phyloP scores from a whole-genome alignment of 345 rosid genomes.

The Rhodamnia argentea region DNA sequence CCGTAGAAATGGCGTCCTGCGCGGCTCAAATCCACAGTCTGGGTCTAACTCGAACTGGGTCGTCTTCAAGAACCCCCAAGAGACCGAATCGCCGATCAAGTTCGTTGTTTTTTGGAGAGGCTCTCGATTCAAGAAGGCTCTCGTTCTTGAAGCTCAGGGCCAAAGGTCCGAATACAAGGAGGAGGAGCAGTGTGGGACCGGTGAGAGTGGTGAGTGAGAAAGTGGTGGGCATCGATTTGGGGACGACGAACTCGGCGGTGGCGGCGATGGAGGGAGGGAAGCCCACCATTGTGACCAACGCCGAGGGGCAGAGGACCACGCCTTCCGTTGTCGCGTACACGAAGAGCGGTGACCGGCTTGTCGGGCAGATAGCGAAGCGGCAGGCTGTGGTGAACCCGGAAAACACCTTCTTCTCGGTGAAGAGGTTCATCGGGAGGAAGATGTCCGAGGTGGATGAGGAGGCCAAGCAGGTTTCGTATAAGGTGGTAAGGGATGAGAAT shows the following conservation, averaged over 20 bases:
- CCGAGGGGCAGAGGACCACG: slow-evolving; percentile 98
- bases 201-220: slow-evolving; percentile 74
- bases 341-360: slow-evolving; percentile 72
- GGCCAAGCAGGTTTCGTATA: slow-evolving; percentile 87
- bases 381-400: slow-evolving; percentile 98
- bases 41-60: background rate
- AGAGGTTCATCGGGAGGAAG: slow-evolving; percentile 97
- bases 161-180: background rate
- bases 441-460: slow-evolving; percentile 96
- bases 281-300: slow-evolving; percentile 91
- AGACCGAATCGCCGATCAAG: background rate
- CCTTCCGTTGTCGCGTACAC: slow-evolving; percentile 97
- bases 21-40: slow-evolving; percentile 3
- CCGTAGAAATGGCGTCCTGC: background rate
- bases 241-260: slow-evolving; percentile 95
- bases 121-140: background rate
- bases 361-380: slow-evolving; percentile 95
- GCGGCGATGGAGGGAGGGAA: slow-evolving; percentile 99
- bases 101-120: background rate
- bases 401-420: slow-evolving; percentile 95
- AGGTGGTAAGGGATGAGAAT: slow-evolving; percentile 77
- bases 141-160: slow-evolving; percentile 56
- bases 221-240: slow-evolving; percentile 91
- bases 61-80: background rate
- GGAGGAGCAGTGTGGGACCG: slow-evolving; percentile 37